phyloP scores from a whole-genome alignment of 805 yeast species.

The Naumovozyma castellii region DNA sequence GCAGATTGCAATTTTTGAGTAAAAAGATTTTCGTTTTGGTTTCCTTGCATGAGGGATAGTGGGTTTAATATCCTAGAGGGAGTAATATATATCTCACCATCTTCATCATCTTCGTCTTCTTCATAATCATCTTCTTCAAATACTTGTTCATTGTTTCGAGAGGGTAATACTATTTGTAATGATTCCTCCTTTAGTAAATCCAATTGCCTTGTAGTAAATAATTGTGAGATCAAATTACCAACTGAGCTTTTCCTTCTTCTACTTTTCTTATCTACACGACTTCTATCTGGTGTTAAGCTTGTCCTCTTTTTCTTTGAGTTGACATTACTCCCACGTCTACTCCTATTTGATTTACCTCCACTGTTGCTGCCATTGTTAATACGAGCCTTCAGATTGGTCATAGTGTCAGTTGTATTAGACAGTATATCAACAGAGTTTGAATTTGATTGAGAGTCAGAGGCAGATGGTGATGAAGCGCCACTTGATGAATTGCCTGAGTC shows the following conservation, averaged over 20 bases:
- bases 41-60: background rate
- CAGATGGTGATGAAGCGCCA: slow-evolving; percentile 21
- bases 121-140: slow-evolving; percentile 40
- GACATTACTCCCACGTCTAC: background rate
- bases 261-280: background rate
- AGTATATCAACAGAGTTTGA: background rate
- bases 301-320: background rate
- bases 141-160: background rate
- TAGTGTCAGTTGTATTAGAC: background rate
- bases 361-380: background rate
- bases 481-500: background rate
- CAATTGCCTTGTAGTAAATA: slow-evolving; percentile 56
- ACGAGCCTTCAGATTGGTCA: background rate
- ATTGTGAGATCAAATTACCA: slow-evolving; percentile 42
- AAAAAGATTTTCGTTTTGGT: background rate
- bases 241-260: background rate
- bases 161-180: background rate
- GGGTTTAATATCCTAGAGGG: background rate
- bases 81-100: background rate
- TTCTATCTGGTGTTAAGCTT: background rate
- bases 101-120: background rate
- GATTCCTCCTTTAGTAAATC: slow-evolving; percentile 34
- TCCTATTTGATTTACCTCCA: background rate
- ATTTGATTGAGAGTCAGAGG: slow-evolving; percentile 23
- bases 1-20: background rate